These are phyloP conservation scores for Eucalyptus pauciflora DNA, from an alignment of 345 rosid species.

Conservation along the genomic window DNA sequence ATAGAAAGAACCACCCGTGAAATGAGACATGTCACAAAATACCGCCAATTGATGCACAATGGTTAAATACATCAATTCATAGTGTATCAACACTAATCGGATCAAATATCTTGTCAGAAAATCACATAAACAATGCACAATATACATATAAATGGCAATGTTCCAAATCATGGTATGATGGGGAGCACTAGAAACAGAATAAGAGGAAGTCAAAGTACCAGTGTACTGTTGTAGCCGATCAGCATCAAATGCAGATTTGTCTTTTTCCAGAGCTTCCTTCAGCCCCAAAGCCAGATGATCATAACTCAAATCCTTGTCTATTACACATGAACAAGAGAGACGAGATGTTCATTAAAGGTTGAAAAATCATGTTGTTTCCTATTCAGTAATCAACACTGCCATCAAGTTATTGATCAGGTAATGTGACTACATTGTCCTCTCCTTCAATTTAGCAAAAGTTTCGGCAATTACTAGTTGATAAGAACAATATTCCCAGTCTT, in stretches of 20 bases:
- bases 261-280: conserved; percentile 54
- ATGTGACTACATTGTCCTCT: background rate
- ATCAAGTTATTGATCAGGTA: background rate
- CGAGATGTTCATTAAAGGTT: background rate
- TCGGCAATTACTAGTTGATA: background rate
- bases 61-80: background rate
- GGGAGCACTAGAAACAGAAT: background rate
- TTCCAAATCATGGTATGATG: background rate
- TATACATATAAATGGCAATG: background rate
- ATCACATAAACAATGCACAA: background rate
- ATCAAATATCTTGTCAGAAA: background rate
- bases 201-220: conserved; percentile 14
- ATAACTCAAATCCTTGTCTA: conserved; percentile 54
- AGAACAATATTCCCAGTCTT: background rate
- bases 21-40: background rate
- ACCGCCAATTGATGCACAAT: background rate
- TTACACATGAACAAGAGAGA: background rate
- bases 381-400: background rate
- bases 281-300: conserved; percentile 61
- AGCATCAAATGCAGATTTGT: conserved; percentile 61
- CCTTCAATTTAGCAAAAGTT: background rate
- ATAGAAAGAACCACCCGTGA: background rate
- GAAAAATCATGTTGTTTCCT: background rate
- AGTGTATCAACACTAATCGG: background rate
- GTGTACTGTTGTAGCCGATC: conserved; percentile 57